Conservation (phyloP, 192 early-diverging fungal genomes). For the Coemansia sp. region DNA sequence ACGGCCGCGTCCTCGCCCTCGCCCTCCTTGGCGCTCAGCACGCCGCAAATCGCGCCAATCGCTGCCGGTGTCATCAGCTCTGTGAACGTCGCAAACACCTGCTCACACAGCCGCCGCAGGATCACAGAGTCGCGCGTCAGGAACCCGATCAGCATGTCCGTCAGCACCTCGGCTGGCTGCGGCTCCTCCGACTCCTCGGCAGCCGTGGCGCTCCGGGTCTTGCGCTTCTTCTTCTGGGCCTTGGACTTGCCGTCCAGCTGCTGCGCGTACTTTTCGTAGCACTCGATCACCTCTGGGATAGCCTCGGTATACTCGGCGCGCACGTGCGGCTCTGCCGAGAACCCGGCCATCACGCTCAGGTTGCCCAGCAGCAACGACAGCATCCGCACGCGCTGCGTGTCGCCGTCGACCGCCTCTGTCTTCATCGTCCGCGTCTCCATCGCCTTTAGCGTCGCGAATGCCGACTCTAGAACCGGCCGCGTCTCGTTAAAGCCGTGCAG, state of each 20-base stretch:
- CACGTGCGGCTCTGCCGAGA: slow-evolving; percentile 60
- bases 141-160: slow-evolving; percentile 87
- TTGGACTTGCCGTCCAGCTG: slow-evolving; percentile 34
- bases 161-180: slow-evolving; percentile 85
- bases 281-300: slow-evolving; percentile 68
- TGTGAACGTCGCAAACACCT: slow-evolving; percentile 81
- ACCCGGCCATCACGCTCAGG: slow-evolving; percentile 20
- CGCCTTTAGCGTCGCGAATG: slow-evolving; percentile 5
- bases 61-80: slow-evolving; percentile 66
- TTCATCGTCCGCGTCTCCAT: slow-evolving; percentile 3
- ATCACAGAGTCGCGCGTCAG: slow-evolving; percentile 75
- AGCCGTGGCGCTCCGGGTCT: slow-evolving; percentile 11
- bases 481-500: slow-evolving; percentile 9
- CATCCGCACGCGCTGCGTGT: slow-evolving; percentile 22
- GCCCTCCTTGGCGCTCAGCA: slow-evolving; percentile 58
- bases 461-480: slow-evolving; percentile 4
- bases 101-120: slow-evolving; percentile 67
- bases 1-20: slow-evolving; percentile 54
- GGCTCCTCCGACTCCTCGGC: slow-evolving; percentile 58
- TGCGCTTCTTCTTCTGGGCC: slow-evolving; percentile 47
- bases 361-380: slow-evolving; percentile 36
- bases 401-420: background rate
- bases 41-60: slow-evolving; percentile 69
- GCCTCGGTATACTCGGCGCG: slow-evolving; percentile 50
- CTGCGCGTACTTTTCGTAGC: slow-evolving; percentile 62